Percentiles rank a stretch among this genome's conserved stretches.
Evolutionary conservation across 192 early-diverging fungal genomes (phyloP).

Genomic region (Oehlia diaphana): DNA sequence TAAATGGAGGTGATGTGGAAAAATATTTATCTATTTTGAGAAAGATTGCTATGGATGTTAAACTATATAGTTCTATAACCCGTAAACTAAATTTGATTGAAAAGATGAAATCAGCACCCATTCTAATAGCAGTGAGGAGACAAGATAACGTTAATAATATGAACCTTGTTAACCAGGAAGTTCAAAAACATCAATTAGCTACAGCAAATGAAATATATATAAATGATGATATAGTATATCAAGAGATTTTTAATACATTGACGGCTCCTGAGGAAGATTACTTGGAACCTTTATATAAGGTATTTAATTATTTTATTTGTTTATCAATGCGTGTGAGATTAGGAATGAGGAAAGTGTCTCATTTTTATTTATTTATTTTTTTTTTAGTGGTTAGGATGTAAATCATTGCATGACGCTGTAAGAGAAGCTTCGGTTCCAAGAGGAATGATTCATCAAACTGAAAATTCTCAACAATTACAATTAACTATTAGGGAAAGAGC

Average conservation of each 20-base stretch:
- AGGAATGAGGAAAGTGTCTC: too few species aligned
- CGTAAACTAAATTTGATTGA: conserved; percentile 44
- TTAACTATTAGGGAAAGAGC: conserved; percentile 72
- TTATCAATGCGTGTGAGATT: too few species aligned
- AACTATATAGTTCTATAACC: conserved; percentile 35
- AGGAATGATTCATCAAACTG: conserved; percentile 50
- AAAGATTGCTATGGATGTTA: conserved; percentile 67
- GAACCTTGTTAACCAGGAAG: neutral
- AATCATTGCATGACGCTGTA: conserved; percentile 66
- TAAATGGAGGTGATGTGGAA: conserved; percentile 47
- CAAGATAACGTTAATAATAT: conserved; percentile 54
- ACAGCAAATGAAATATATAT: conserved; percentile 72
- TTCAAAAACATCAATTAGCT: too few species aligned
- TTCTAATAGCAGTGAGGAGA: conserved; percentile 31
- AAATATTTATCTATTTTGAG: conserved; percentile 69
- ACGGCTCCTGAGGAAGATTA: neutral
- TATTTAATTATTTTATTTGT: too few species aligned
- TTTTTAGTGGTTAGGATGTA: conserved; percentile 55
- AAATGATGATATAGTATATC: conserved; percentile 73
- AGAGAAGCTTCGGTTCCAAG: conserved; percentile 49
- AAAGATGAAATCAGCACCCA: conserved; percentile 26
- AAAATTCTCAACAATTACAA: conserved; percentile 54
- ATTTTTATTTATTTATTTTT: neutral
- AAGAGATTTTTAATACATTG: conserved; percentile 73
- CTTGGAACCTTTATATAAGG: too few species aligned